Percentiles rank a stretch among this genome's conserved stretches.
Conservation (phyloP, 2,329 filamentous ascomycete genomes). For the Epichloe gansuensis region DNA sequence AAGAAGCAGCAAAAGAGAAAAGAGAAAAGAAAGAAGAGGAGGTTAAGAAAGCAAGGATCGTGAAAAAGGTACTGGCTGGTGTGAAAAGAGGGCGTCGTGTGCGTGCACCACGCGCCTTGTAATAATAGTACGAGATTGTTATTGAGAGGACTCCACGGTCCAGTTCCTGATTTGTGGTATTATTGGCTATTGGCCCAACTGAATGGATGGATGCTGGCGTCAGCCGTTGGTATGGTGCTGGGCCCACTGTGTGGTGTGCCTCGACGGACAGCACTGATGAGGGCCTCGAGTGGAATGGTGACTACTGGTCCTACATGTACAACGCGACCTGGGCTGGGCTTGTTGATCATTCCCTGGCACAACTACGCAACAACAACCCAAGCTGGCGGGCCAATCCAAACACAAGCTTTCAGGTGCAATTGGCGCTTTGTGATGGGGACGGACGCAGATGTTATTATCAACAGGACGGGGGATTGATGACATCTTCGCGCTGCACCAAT, state of each 20-base stretch:
- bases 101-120: neutral
- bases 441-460: no score
- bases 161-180: neutral
- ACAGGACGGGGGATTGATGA: neutral
- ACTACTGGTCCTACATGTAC: no score
- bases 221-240: neutral
- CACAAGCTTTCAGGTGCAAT: neutral
- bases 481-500: neutral
- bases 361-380: neutral
- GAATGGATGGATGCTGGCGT: neutral
- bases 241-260: neutral
- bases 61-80: neutral
- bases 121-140: no score
- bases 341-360: conserved; percentile 6
- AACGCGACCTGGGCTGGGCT: conserved; percentile 1
- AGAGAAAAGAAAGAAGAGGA: neutral
- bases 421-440: neutral
- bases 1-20: neutral
- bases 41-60: neutral
- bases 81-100: neutral
- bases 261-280: no score
- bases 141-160: no score
- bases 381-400: neutral
- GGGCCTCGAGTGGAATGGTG: conserved; percentile 4
- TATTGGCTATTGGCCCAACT: neutral